Evolutionary conservation across 2,329 filamentous ascomycete species (phyloP), one percentile per base, ranked within the genome.

Genomic region (Pseudocercospora crystallina): DNA sequence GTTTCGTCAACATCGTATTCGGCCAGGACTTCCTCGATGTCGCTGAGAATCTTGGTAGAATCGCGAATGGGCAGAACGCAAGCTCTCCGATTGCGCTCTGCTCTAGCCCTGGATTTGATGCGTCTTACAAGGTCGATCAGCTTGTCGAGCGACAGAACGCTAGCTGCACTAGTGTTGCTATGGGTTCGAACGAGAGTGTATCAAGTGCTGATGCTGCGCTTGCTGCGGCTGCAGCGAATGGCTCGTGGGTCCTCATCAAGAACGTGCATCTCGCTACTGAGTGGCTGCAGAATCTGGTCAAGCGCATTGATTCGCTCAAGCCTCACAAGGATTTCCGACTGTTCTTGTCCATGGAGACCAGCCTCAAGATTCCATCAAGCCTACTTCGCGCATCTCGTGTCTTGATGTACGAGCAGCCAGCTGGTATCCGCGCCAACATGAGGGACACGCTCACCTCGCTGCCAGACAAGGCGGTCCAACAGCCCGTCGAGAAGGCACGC

Each of bases 331-430:
- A 95, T 68, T 99, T 99, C 80, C 82, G 94, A 41, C 78, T 99
- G 29, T 99, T 99, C 82, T 75, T 99, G 54, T 96, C 92, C 0
- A 99, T 99, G 94, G 94, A 99, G 72, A 89, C 90, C 2, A 96
- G 90, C 65, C 89, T 84, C 45, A 96, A 94, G 80, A 99, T 99
- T 61, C 92, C 95, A 0, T 92, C 97, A 69, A 97, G 97, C 66
- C 74, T 99, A 29, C 83, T 99, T 43, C 86, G 94, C 42, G 92
- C 94, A 17, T 96, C 91, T 49, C 85, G 94, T 49, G 90, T 99
- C 10, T 79, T 99, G 56, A 96, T 96, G 83, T 97, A 95, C 73
- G 94, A 99, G 75, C 95, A 99, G 71, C 94, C 95, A 9, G 95
- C 94, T 2, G 94, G 94, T 73, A 89, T 99, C 31, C 83, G 90